phyloP scores from a whole-genome alignment of 176 grass and related monocot genomes.

The Oryza officinalis region DNA sequence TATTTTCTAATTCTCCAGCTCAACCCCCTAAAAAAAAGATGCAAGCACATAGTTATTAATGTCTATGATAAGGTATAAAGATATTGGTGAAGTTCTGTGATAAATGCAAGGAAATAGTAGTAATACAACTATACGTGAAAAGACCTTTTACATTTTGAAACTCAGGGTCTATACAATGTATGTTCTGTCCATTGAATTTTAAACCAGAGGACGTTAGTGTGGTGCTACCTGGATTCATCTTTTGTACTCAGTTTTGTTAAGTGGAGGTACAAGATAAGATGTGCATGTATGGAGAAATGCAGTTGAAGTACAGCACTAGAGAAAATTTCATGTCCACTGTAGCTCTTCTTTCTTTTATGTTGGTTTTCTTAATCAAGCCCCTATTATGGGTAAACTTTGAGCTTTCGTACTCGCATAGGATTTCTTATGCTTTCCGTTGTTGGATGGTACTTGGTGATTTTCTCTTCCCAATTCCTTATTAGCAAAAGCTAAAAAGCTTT shows the following conservation, averaged over 20 bases:
- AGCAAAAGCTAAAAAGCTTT: neutral
- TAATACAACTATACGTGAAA: neutral
- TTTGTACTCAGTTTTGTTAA: neutral
- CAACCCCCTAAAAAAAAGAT: neutral
- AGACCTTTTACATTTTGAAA: neutral
- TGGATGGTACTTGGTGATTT: neutral
- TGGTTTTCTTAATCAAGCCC: neutral
- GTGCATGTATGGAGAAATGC: neutral
- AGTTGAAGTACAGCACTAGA: neutral
- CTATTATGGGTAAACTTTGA: constrained; percentile 10
- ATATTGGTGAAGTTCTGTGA: neutral
- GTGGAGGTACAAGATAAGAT: neutral
- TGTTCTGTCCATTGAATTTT: neutral
- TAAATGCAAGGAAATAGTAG: neutral
- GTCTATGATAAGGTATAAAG: constrained; percentile 1
- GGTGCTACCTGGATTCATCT: neutral
- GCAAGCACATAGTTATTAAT: neutral
- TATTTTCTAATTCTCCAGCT: neutral
- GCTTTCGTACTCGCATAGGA: neutral
- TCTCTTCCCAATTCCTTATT: neutral
- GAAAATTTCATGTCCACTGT: neutral
- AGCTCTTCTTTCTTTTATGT: constrained; percentile 1
- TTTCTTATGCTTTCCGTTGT: neutral
- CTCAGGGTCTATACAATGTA: neutral
- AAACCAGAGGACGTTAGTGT: neutral